phyloP scores from a whole-genome alignment of 2,329 filamentous ascomycete species.

The Penicillium sp. region DNA sequence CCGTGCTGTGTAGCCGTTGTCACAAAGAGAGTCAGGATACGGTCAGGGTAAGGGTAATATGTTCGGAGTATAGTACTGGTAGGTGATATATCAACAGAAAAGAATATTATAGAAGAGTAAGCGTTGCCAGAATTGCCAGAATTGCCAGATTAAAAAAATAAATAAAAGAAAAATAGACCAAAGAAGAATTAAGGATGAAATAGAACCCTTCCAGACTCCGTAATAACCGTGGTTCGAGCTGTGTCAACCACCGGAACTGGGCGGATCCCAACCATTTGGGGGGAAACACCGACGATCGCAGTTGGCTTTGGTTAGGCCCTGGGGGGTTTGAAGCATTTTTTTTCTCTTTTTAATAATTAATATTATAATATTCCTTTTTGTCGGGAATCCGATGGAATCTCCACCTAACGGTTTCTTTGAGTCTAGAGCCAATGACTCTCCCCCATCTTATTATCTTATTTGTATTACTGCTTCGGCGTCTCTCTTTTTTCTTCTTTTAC shows the following conservation, averaged over 20 bases:
- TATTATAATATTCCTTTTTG: not conserved
- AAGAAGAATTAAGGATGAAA: not conserved
- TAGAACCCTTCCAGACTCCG: constrained; percentile 9
- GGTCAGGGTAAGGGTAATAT: not conserved
- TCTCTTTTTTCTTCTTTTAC: constrained; percentile 2
- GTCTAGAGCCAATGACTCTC: constrained; percentile 5
- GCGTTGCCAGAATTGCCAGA: too few relatives aligned
- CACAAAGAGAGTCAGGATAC: not conserved
- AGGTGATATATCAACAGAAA: not conserved
- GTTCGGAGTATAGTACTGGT: not conserved
- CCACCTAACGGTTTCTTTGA: constrained; percentile 6
- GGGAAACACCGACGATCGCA: constrained; percentile 20
- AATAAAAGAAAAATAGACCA: not conserved
- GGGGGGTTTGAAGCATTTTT: not conserved
- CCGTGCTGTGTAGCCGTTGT: constrained; percentile 18
- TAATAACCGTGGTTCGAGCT: constrained; percentile 5
- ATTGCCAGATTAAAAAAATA: not conserved
- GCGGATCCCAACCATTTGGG: constrained; percentile 11
- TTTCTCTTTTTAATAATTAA: not conserved
- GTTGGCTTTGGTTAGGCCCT: not conserved
- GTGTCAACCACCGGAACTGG: constrained; percentile 24
- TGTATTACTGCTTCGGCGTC: not conserved
- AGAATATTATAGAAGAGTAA: not conserved
- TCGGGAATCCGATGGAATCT: constrained; percentile 6
- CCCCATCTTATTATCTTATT: constrained; percentile 4